These are phyloP conservation scores for Akanthomyces uredinophilus DNA, from an alignment of 2,329 filamentous ascomycete genomes.

Conservation along the genomic window DNA sequence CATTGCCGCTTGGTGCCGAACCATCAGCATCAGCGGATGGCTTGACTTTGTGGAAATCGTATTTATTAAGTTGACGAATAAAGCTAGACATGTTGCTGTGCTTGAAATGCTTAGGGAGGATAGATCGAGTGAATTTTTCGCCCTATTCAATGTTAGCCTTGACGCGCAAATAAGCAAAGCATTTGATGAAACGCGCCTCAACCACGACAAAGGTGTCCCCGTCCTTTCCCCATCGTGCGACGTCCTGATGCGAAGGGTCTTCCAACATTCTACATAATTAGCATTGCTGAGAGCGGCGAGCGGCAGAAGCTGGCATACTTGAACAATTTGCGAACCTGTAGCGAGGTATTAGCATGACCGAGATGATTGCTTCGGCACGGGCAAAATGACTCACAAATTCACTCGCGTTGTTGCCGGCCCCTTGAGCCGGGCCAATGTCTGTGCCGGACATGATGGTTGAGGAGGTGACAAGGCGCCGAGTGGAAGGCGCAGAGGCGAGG, in stretches of 20 bases:
- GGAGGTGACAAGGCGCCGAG: background rate
- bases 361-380: background rate
- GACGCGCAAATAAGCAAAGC: background rate
- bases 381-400: slow-evolving; percentile 71
- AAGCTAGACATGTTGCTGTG: slow-evolving; percentile 98
- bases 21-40: slow-evolving; percentile 34
- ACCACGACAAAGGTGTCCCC: slow-evolving; percentile 96
- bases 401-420: slow-evolving; percentile 73
- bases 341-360: slow-evolving; percentile 24
- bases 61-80: slow-evolving; percentile 92
- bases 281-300: slow-evolving; percentile 10
- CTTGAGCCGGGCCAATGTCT: slow-evolving; percentile 30
- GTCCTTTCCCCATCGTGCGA: slow-evolving; percentile 92
- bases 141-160: slow-evolving; percentile 53
- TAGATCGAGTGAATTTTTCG: slow-evolving; percentile 95
- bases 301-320: slow-evolving; percentile 58
- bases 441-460: slow-evolving; percentile 29
- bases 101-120: slow-evolving; percentile 97
- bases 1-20: slow-evolving; percentile 32
- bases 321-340: slow-evolving; percentile 92
- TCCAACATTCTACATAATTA: slow-evolving; percentile 75
- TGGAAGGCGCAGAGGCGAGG: background rate
- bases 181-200: slow-evolving; percentile 58
- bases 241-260: slow-evolving; percentile 84
- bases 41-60: slow-evolving; percentile 97